Evolutionary conservation across 2,329 filamentous ascomycete genomes (phyloP).

Genomic region (Tolypocladium endophyticum): DNA sequence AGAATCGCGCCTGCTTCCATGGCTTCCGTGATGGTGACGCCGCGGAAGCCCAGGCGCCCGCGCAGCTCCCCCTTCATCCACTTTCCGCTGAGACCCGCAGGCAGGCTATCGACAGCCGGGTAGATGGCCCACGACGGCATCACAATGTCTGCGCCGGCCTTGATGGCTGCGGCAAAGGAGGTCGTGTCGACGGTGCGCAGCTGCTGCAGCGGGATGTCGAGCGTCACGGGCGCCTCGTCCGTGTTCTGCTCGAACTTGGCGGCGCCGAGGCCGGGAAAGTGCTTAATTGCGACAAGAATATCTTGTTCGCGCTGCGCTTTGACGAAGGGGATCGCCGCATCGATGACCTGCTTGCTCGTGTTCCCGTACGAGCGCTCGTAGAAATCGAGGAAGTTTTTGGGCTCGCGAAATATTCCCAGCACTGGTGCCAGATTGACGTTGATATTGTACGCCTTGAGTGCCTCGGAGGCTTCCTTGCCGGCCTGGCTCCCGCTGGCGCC

Average conservation of each 20-base stretch:
- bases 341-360: conserved; percentile 1
- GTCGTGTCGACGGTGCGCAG: conserved; percentile 1
- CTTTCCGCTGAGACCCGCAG: conserved; percentile 3
- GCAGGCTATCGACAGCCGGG: conserved; percentile 2
- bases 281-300: conserved; percentile 5
- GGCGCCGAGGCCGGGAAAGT: conserved; percentile 6
- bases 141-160: background rate
- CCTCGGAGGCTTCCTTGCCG: background rate
- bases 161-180: conserved; percentile 4
- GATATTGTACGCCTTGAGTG: background rate
- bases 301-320: conserved; percentile 3
- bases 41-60: background rate
- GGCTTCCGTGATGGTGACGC: background rate
- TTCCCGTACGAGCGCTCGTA: conserved; percentile 1
- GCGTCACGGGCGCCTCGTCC: background rate
- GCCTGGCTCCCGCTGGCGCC: background rate
- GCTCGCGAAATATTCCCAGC: conserved; percentile 4
- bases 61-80: conserved; percentile 5
- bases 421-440: conserved; percentile 2
- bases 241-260: conserved; percentile 5
- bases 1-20: conserved; percentile 5
- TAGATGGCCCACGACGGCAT: background rate
- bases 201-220: conserved; percentile 2
- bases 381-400: conserved; percentile 2
- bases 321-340: conserved; percentile 6